Evolutionary conservation across 2,329 filamentous ascomycete species (phyloP).

Genomic region (Aspergillus cejpii): DNA sequence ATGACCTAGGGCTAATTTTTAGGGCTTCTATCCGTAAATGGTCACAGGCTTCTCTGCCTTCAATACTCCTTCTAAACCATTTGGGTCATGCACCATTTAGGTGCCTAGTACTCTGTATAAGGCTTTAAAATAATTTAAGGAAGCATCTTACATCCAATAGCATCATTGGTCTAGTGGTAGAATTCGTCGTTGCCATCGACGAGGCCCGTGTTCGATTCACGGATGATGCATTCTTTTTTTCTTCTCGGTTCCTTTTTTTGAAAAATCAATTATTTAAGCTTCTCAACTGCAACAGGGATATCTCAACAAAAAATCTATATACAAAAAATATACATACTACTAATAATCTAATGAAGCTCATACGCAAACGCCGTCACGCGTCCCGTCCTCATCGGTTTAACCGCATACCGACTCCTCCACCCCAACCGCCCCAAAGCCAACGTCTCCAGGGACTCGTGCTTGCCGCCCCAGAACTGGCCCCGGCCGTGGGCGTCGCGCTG

Average conservation of each 20-base stretch:
- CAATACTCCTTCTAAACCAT: too few relatives aligned
- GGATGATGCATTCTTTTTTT: conserved; percentile 36
- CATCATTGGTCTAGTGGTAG: conserved; percentile 44
- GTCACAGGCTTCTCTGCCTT: too few relatives aligned
- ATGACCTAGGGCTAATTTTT: too few relatives aligned
- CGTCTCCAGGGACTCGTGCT: conserved; percentile 35
- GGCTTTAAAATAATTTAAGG: too few relatives aligned
- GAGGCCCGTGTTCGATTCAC: conserved; percentile 45
- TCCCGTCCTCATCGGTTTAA: conserved; percentile 4
- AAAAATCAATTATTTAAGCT: too few relatives aligned
- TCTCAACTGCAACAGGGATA: too few relatives aligned
- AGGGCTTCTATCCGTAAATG: too few relatives aligned
- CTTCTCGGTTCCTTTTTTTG: conserved; percentile 1
- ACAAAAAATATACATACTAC: too few relatives aligned
- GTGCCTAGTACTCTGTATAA: too few relatives aligned
- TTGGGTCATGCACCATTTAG: too few relatives aligned
- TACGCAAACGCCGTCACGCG: background rate
- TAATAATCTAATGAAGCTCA: background rate
- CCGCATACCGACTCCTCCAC: conserved; percentile 31
- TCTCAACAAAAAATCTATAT: too few relatives aligned
- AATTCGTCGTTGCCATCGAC: conserved; percentile 44
- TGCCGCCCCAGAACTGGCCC: conserved; percentile 31
- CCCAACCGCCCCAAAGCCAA: conserved; percentile 36
- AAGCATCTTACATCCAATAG: too few relatives aligned
- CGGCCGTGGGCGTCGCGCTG: conserved; percentile 24